Conservation (phyloP, 2,329 filamentous ascomycete species). For the Trichoderma endophyticum region DNA sequence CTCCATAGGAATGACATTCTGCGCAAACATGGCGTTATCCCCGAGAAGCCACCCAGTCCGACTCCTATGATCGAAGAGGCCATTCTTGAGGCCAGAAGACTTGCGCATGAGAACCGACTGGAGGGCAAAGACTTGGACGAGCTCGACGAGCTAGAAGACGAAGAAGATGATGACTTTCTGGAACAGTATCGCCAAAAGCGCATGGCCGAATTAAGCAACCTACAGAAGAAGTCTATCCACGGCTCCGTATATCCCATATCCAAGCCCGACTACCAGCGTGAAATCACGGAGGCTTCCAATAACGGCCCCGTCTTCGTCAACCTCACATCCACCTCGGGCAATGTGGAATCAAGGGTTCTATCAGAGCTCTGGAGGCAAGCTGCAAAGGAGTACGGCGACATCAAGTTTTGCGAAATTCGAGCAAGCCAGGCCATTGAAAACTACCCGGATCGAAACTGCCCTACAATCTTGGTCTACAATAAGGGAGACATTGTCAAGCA, state of each 20-base stretch:
- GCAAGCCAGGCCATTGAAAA: constrained; percentile 92
- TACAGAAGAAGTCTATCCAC: constrained; percentile 75
- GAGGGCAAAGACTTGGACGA: constrained; percentile 95
- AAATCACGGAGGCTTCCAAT: constrained; percentile 86
- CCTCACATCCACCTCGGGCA: constrained; percentile 74
- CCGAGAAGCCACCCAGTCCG: constrained; percentile 94
- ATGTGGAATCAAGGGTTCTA: constrained; percentile 79
- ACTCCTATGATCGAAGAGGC: constrained; percentile 97
- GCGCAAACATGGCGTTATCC: constrained; percentile 92
- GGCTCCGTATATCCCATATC: constrained; percentile 91
- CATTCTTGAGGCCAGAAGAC: constrained; percentile 72
- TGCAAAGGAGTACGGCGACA: constrained; percentile 80
- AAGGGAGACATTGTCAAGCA: constrained; percentile 91
- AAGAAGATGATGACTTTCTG: constrained; percentile 90
- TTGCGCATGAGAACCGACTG: constrained; percentile 87
- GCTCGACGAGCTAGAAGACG: constrained; percentile 87
- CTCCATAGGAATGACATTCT: constrained; percentile 88
- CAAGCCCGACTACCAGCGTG: constrained; percentile 87
- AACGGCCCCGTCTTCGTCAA: constrained; percentile 71
- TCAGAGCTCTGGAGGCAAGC: constrained; percentile 83
- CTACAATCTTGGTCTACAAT: constrained; percentile 88
- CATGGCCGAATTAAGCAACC: constrained; percentile 72
- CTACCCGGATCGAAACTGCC: constrained; percentile 92
- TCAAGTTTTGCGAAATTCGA: constrained; percentile 97
- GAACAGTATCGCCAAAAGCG: constrained; percentile 85